These are phyloP conservation scores for Talaromyces funiculosus DNA, from an alignment of 2,329 filamentous ascomycete genomes.

Conservation along the genomic window DNA sequence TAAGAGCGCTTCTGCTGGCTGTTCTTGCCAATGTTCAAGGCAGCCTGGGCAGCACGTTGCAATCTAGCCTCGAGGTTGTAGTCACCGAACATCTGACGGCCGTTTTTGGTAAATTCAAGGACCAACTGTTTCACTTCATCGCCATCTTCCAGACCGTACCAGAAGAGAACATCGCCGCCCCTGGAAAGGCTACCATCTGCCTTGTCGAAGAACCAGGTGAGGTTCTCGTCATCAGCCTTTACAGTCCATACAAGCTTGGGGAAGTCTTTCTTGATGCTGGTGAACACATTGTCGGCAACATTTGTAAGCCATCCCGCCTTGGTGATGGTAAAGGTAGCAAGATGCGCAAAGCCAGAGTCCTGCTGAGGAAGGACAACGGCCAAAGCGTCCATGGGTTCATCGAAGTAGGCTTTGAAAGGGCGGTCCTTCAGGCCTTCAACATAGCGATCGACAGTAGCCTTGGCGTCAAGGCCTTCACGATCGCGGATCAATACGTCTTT, in stretches of 20 bases:
- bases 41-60: conserved; percentile 67
- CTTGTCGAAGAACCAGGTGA: conserved; percentile 98
- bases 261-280: conserved; percentile 88
- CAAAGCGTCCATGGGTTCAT: conserved; percentile 88
- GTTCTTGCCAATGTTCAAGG: conserved; percentile 51
- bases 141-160: conserved; percentile 80
- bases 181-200: conserved; percentile 84
- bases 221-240: conserved; percentile 89
- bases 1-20: conserved; percentile 62
- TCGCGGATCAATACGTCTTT: conserved; percentile 79
- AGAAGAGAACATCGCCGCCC: conserved; percentile 87
- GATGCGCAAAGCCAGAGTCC: conserved; percentile 65
- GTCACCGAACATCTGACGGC: conserved; percentile 80
- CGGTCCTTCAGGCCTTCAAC: conserved; percentile 69
- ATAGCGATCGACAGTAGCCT: conserved; percentile 80
- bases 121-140: conserved; percentile 79
- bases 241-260: conserved; percentile 94
- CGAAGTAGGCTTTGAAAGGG: conserved; percentile 88
- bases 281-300: conserved; percentile 90
- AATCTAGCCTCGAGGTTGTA: conserved; percentile 84
- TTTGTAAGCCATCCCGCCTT: conserved; percentile 94
- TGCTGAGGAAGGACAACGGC: conserved; percentile 73
- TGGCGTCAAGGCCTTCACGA: conserved; percentile 72
- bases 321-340: conserved; percentile 87
- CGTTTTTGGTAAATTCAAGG: conserved; percentile 75